Conservation (phyloP, 2,329 filamentous ascomycete genomes). For the Apiospora kogelbergensis region DNA sequence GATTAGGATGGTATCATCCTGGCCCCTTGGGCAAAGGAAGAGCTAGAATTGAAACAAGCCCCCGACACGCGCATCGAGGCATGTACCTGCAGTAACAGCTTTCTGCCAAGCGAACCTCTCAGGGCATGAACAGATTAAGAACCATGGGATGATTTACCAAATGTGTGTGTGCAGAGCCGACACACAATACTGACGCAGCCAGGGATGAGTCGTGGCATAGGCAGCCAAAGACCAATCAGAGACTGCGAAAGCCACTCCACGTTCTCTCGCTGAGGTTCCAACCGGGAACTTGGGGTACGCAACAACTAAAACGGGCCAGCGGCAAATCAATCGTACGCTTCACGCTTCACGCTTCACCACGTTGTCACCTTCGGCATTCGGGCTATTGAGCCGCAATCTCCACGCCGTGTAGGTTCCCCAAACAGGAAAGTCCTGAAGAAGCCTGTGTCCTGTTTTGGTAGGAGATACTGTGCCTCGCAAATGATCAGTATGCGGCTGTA, state of each 20-base stretch:
- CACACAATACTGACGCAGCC: not conserved
- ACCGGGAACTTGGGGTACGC: slow-evolving; percentile 5
- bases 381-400: slow-evolving; percentile 8
- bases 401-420: not conserved
- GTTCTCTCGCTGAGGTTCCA: slow-evolving; percentile 4
- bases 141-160: not conserved
- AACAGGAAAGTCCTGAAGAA: not conserved
- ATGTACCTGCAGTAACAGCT: slow-evolving; percentile 6
- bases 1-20: not conserved
- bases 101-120: not conserved
- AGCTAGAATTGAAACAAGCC: not conserved
- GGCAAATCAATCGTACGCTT: not conserved
- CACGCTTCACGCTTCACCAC: not conserved
- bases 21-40: not conserved
- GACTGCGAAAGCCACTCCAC: not conserved
- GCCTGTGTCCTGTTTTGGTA: not conserved
- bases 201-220: slow-evolving; percentile 3
- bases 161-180: not conserved
- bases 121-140: not conserved
- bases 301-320: slow-evolving; percentile 2
- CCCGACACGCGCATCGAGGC: not conserved
- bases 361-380: slow-evolving; percentile 7
- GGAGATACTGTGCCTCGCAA: not conserved
- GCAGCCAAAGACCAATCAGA: slow-evolving; percentile 1
- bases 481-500: not conserved